Base-by-base conservation (phyloP, 305 asterid species). In the Fraxinus albicans region DNA sequence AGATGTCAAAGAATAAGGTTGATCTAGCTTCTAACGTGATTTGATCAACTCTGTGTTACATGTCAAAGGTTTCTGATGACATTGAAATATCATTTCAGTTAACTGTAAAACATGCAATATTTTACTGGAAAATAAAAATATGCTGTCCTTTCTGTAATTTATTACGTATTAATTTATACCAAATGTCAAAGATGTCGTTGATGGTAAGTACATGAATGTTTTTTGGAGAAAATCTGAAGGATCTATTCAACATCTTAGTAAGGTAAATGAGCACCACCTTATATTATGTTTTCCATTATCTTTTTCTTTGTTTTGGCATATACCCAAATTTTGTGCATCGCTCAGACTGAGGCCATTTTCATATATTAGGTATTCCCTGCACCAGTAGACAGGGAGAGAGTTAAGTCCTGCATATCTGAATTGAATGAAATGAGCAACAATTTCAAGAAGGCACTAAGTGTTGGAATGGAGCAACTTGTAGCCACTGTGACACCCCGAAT, bases 361-460 rank as follows among this genome's bases (percentile, higher is more conserved):
- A 77, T 83, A 36, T 77, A 33, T 83, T 88, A 93, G 97, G 94
- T 86, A 83, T 95, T 95, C 88, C 92, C 97, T 79, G 83, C 94
- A n/a, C 94, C 99, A 78, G 91, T 91, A 15, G 97, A 95, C 33
- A 87, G 98, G 84, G 98, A 95, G 90, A 91, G 97, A 83, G 87
- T 93, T 44, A 95, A 94, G 76, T 94, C 97, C 27, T 95, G 97
- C 90, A 87, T 95, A 86, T 89, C 99, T 33, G 98, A 95, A 84
- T 81, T 95, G 87, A 94, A 86, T 82, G 98, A 92, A 86, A 94
- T 88, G 89, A 92, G 94, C 91, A 91, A 79, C 84, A 86, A 88
- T 84, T 95, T 95, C 77, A 95, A 93, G 93, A 93, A 91, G 88
- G 88, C 91, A 35, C 77, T 92, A 77, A 88, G 78, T 83, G 83